Conservation (phyloP, 495 filamentous ascomycete genomes). For the Talaromyces trachyspermus region DNA sequence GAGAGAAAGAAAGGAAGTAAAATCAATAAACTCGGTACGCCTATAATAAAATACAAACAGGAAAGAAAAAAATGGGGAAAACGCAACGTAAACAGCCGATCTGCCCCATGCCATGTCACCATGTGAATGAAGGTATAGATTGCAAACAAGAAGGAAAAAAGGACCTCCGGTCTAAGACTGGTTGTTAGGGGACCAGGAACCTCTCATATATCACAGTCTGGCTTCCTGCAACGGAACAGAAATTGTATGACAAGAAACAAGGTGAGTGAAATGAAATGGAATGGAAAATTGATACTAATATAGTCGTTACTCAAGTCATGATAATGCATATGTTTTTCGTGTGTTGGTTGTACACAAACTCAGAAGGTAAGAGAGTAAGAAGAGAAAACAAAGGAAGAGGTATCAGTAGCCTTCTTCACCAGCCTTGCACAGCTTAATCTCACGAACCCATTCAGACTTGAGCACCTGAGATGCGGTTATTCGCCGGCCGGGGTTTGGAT, state of each 20-base stretch:
- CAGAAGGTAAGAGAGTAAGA: conserved; percentile 20
- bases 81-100: neutral
- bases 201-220: conserved; percentile 1
- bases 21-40: conserved; percentile 1
- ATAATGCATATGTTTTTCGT: conserved; percentile 2
- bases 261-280: conserved; percentile 21
- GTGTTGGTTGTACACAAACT: conserved; percentile 9
- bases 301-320: conserved; percentile 1
- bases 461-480: conserved; percentile 95
- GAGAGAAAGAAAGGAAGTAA: conserved; percentile 1
- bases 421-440: conserved; percentile 92
- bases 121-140: neutral
- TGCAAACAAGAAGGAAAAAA: conserved; percentile 1
- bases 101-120: neutral
- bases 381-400: conserved; percentile 12
- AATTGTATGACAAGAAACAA: conserved; percentile 14
- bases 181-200: neutral
- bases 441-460: conserved; percentile 96
- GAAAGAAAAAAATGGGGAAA: neutral
- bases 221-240: neutral
- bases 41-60: conserved; percentile 2
- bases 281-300: conserved; percentile 18
- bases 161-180: conserved; percentile 7
- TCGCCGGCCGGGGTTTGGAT: conserved; percentile 82
- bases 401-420: conserved; percentile 79